Percentiles rank a stretch among this genome's conserved stretches.
These are phyloP conservation scores for Tilletia horrida DNA, from an alignment of 1,284 basidiomycete species.

Conservation along the genomic window DNA sequence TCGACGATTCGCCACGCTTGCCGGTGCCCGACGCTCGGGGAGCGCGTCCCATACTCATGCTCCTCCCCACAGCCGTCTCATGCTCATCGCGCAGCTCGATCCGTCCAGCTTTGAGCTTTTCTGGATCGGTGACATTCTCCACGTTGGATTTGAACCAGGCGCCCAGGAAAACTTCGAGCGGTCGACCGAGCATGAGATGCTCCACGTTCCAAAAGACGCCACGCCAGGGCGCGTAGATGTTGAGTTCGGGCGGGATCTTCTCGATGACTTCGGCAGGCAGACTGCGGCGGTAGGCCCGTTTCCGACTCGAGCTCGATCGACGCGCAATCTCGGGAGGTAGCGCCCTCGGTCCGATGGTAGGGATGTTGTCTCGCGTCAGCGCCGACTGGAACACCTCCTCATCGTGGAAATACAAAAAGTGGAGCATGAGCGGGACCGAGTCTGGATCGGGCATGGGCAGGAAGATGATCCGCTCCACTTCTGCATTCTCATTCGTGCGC, in stretches of 20 bases:
- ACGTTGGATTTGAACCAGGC: slow-evolving; percentile 1
- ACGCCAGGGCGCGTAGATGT: neutral
- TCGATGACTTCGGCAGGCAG: neutral
- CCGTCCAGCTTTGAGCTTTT: no score
- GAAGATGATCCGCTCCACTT: slow-evolving; percentile 6
- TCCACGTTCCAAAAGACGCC: slow-evolving; percentile 15
- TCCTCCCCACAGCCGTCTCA: neutral
- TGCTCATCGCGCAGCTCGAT: neutral
- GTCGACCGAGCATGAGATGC: neutral
- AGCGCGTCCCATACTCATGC: neutral
- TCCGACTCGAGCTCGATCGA: no score
- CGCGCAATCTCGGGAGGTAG: no score
- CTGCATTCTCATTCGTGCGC: slow-evolving; percentile 5
- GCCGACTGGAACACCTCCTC: neutral
- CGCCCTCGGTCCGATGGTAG: no score
- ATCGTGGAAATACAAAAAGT: neutral
- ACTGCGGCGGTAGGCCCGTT: no score
- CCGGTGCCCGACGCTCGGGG: no score
- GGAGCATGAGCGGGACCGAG: slow-evolving; percentile 7
- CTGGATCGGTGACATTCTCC: no score
- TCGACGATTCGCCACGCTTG: no score
- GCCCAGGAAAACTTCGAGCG: neutral
- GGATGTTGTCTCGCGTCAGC: neutral
- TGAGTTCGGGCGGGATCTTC: neutral
- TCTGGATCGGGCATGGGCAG: slow-evolving; percentile 12